phyloP scores from a whole-genome alignment of 2,329 filamentous ascomycete species.

The Bipolaris gigantea region DNA sequence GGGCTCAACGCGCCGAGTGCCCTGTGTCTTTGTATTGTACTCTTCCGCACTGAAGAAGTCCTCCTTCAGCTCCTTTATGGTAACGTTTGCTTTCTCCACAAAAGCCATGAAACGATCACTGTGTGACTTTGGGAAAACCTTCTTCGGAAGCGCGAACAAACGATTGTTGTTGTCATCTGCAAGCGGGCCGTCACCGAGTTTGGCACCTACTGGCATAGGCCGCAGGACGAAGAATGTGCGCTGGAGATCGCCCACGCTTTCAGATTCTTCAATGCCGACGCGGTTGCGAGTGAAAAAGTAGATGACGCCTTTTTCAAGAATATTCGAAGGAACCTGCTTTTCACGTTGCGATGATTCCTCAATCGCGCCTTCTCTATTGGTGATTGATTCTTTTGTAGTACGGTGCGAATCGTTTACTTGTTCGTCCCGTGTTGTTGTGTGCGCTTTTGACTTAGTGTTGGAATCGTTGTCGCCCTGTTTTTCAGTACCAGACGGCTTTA shows the following conservation, averaged over 20 bases:
- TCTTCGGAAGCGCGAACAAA: constrained; percentile 80
- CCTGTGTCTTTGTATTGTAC: constrained; percentile 76
- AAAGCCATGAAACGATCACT: constrained; percentile 77
- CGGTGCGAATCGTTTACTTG: constrained; percentile 9
- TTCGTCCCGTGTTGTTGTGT: constrained; percentile 5
- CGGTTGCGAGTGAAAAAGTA: constrained; percentile 88
- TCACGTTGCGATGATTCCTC: constrained; percentile 56
- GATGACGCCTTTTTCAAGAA: constrained; percentile 85
- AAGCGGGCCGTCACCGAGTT: constrained; percentile 62
- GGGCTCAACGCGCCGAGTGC: constrained; percentile 67
- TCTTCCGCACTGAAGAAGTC: constrained; percentile 67
- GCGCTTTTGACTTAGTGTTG: constrained; percentile 6
- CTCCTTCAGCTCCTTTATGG: constrained; percentile 70
- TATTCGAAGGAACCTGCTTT: constrained; percentile 58
- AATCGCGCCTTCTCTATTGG: constrained; percentile 43
- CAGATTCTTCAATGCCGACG: constrained; percentile 71
- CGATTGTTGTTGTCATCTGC: constrained; percentile 65
- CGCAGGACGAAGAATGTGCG: constrained; percentile 79
- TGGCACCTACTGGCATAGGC: constrained; percentile 70
- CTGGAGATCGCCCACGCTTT: constrained; percentile 70
- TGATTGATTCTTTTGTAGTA: constrained; percentile 24
- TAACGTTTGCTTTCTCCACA: constrained; percentile 71
- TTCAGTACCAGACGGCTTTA: neutral
- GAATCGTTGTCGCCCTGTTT: too few species aligned
- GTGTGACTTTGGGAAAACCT: constrained; percentile 70